Percentiles rank a stretch among this genome's conserved stretches.
These are phyloP conservation scores for Colletotrichum abscissum DNA, from an alignment of 2,329 filamentous ascomycete species.

Conservation along the genomic window DNA sequence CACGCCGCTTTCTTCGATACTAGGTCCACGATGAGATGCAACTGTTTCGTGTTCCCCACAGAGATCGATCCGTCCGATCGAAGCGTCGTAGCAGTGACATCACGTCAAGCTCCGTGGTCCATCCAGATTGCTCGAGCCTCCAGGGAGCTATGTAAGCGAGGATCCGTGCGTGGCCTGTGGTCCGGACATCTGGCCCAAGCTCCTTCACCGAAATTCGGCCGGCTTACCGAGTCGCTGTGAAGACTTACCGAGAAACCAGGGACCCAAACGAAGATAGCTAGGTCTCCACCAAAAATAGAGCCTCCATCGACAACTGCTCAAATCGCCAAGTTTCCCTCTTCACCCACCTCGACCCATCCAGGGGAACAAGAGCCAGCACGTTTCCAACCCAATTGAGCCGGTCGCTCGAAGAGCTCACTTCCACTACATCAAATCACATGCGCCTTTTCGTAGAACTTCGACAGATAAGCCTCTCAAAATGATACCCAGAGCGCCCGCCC, in stretches of 20 bases:
- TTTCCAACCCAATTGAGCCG: not conserved
- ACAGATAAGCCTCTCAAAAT: not conserved
- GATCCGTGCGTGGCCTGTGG: not conserved
- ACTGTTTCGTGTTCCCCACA: not conserved
- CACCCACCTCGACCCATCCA: not conserved
- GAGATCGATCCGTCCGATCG: constrained; percentile 2
- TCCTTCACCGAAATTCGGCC: not conserved
- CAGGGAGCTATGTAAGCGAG: not conserved
- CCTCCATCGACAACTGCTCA: not conserved
- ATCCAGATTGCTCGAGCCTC: not conserved
- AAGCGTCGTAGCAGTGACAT: constrained; percentile 26
- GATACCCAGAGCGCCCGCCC: constrained; percentile 21
- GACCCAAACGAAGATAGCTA: not conserved
- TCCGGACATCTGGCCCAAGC: too few relatives aligned
- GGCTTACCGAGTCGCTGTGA: not conserved
- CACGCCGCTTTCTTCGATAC: not conserved
- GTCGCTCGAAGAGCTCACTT: not conserved
- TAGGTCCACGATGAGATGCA: not conserved
- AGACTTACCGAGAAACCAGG: constrained; percentile 17
- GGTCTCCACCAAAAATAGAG: constrained; percentile 21
- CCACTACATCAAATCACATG: not conserved
- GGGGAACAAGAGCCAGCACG: not conserved
- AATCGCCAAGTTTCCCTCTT: not conserved
- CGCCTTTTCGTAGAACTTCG: not conserved
- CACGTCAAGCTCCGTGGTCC: not conserved